Evolutionary conservation across 129 eudicot genomes (phyloP).

Genomic region (Flaveria robusta): DNA sequence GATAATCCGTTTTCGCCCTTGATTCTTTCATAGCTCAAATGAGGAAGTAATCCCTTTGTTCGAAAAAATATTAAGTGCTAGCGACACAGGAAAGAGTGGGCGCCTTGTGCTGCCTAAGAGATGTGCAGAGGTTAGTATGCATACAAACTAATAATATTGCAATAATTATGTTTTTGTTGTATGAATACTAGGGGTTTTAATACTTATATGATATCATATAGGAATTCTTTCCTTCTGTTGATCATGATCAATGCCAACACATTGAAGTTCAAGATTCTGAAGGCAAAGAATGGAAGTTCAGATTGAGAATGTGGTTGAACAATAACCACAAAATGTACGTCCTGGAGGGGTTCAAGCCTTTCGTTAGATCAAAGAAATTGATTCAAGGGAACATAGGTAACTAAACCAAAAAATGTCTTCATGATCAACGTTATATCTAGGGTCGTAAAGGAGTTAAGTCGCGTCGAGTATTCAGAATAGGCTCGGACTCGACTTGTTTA

Average conservation of each 20-base stretch:
- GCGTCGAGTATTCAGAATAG: too few relatives aligned
- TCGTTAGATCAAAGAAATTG: conserved; percentile 61
- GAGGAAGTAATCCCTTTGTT: conserved; percentile 58
- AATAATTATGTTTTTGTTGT: background rate
- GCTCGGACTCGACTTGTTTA: too few relatives aligned
- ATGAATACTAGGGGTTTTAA: background rate
- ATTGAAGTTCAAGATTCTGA: conserved; percentile 55
- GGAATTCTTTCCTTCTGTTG: conserved; percentile 66
- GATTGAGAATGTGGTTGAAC: conserved; percentile 70
- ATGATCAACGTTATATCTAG: background rate
- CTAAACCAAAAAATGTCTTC: background rate
- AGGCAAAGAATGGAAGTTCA: conserved; percentile 70
- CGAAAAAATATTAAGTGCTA: conserved; percentile 71
- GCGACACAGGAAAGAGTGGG: conserved; percentile 72
- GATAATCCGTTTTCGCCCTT: background rate
- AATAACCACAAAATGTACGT: conserved; percentile 79
- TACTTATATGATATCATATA: conserved; percentile 22
- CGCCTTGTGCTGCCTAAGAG: conserved; percentile 80
- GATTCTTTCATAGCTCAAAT: conserved; percentile 48
- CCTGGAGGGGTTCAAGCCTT: conserved; percentile 70
- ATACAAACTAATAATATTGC: background rate
- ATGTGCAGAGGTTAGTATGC: conserved; percentile 75
- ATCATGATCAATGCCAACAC: conserved; percentile 56
- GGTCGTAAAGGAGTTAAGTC: too few relatives aligned
- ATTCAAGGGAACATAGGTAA: conserved; percentile 77